Percentiles rank a stretch among this genome's conserved stretches.
Evolutionary conservation across 2,329 filamentous ascomycete genomes (phyloP).

Genomic region (Coniella vitis): DNA sequence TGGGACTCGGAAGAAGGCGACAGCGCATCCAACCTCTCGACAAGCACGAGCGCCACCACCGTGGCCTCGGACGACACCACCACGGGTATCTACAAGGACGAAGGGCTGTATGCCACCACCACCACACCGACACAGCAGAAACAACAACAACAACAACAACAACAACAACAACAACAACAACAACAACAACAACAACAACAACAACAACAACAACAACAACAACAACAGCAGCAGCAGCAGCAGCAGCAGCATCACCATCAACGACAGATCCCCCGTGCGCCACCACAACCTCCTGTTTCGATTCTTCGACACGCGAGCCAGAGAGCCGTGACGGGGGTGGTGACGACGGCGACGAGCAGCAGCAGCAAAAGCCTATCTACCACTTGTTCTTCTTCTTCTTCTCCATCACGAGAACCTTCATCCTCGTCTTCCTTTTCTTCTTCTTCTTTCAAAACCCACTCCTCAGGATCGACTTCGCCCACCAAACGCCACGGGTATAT

Average conservation of each 20-base stretch:
- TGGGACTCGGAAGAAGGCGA: constrained; percentile 15
- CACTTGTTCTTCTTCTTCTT: not conserved
- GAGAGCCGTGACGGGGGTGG: constrained; percentile 2
- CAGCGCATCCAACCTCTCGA: constrained; percentile 14
- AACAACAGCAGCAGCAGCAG: too few relatives aligned
- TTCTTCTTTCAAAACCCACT: not conserved
- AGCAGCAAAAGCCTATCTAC: constrained; percentile 4
- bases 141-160: not conserved
- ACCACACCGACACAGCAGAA: constrained; percentile 2
- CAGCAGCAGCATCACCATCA: not conserved
- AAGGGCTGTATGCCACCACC: constrained; percentile 4
- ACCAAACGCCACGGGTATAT: constrained; percentile 3
- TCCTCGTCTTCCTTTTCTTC: constrained; percentile 4
- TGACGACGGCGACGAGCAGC: not conserved
- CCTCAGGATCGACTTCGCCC: not conserved
- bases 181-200: constrained; percentile 1
- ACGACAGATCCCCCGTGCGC: not conserved
- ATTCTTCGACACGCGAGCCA: constrained; percentile 8
- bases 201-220: not conserved
- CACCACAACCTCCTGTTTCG: not conserved
- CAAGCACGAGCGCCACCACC: constrained; percentile 15
- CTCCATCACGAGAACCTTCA: constrained; percentile 1
- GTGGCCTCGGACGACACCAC: constrained; percentile 18
- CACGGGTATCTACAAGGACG: constrained; percentile 6
- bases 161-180: not conserved